Evolutionary conservation across 2,329 filamentous ascomycete species (phyloP).

Genomic region (Camillea tinctor): DNA sequence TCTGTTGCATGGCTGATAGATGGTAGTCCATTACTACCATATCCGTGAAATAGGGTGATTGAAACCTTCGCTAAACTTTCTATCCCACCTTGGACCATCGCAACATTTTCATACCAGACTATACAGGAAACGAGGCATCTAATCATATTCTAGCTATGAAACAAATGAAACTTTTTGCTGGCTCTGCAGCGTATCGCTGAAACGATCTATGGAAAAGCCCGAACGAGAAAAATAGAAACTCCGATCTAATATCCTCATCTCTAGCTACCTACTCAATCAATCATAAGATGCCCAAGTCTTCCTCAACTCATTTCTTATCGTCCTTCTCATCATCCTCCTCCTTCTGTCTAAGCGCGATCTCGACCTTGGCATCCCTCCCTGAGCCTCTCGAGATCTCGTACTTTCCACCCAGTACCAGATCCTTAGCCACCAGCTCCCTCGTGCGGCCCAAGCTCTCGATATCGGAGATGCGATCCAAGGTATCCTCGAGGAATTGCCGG

Average conservation of each 20-base stretch:
- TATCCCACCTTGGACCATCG: not conserved
- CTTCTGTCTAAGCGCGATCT: slow-evolving; percentile 43
- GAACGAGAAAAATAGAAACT: not conserved
- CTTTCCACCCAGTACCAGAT: slow-evolving; percentile 80
- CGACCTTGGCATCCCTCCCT: slow-evolving; percentile 37
- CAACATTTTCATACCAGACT: not conserved
- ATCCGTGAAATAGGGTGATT: no score
- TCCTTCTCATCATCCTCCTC: slow-evolving; percentile 38
- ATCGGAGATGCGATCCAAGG: slow-evolving; percentile 79
- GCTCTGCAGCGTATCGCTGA: not conserved
- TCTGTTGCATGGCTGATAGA: no score
- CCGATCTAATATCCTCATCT: not conserved
- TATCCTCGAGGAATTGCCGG: slow-evolving; percentile 76
- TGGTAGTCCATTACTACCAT: no score
- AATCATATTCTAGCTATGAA: not conserved
- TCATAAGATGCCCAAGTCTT: not conserved
- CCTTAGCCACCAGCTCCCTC: slow-evolving; percentile 93
- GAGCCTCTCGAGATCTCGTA: slow-evolving; percentile 58
- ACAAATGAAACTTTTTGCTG: not conserved
- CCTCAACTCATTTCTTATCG: slow-evolving; percentile 12
- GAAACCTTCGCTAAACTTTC: not conserved
- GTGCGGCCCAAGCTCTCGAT: slow-evolving; percentile 93
- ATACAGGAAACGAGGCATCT: not conserved
- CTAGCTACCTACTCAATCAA: not conserved
- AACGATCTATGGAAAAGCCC: not conserved